Base-by-base conservation (phyloP, 23 red algal species). In the Gracilaria vermiculophylla region DNA sequence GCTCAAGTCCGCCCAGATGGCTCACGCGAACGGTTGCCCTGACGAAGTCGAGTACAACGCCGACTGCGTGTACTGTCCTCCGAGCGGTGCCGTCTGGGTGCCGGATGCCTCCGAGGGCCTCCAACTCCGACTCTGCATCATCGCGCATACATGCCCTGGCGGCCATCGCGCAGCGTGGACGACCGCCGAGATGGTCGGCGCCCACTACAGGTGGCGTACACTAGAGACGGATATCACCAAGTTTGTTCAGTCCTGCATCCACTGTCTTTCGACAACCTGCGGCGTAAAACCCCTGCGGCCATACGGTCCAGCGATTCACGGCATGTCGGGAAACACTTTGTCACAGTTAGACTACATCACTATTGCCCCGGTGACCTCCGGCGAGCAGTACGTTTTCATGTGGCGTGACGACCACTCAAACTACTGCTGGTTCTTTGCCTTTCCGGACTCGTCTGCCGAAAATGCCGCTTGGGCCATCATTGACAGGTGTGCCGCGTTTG, bases 241-340 rank as follows among this genome's bases (percentile, higher is more conserved):
- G 6, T 79, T 79, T 24, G 44, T 79, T 19, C 44, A 53, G n/a
- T 56, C 75, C 5, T 53, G 75, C 75, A 52, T 79, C 5, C 75
- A 79, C 44, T 79, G 75, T 25, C 4, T 79, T 24, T 79, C 5
- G 6, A 79, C 75, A 36, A 20, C 32, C 5, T 40, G 75, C 5
- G 75, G 75, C 49, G 43, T 27, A 6, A 52, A 56, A 19, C 41
- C 8, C 4, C 44, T 16, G 16, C 17, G 44, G 5, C 75, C 75
- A 54, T 35, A 27, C 17, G 49, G 44, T 8, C 49, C 43, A 5
- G 44, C 75, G 5, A 6, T 50, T 20, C 75, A 79, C 41, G 75
- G 35, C 6, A 49, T 13, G 16, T 31, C 20, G 37, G 21, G 7
- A 27, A 73, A 73, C 67, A 27, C 10, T 15, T 13, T 73, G 5